Base-by-base conservation (phyloP, 768 basidiomycete genomes). In the Boletellus emodensis region DNA sequence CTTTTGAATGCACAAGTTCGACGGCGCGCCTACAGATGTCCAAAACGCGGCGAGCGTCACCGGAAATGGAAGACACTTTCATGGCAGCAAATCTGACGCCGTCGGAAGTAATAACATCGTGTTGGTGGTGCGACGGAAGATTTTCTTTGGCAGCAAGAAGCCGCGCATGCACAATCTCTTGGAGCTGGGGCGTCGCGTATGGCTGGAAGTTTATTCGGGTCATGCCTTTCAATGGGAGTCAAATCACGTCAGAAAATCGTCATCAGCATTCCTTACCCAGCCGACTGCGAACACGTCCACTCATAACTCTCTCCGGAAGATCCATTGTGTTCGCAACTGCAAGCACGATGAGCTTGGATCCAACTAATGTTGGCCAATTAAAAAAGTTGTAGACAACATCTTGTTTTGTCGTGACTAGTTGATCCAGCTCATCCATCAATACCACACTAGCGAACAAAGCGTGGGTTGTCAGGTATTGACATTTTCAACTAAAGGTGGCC, bases 311-410 rank as follows among this genome's bases (percentile, higher is more conserved):
- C 68, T 98, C 95, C 0, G 96, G 96, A 47, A 98, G 76, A 62
- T 98, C 95, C 90, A 96, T 95, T 28, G 95, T 94, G 64, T 98
- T 99, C 7, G 96, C 96, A 1, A 99, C 94, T 0, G 96, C 95
- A 44, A 99, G 81, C 2, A 99, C 96, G 45, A 97, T 84, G 6
- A 99, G 79, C 66, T 89, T 90, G 51, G 92, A 94, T 17, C 83
- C 84, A 0, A 80, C 77, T 44, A 96, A 74, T 4, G 94, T 95
- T 2, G 96, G 96, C 95, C 96, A 99, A 65, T 99, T 98, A 78
- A 98, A 98, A 71, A 99, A 98, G 63, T 97, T 97, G 71, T 99
- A 99, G 18, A 99, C 89, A 10, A 99, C 95, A 51, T 99, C 95
- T 66, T 99, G 95, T 65, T 96, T 96, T 15, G 87, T 75, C 1